Conservation (phyloP, 768 basidiomycete species). For the Lentinula guzmanii region DNA sequence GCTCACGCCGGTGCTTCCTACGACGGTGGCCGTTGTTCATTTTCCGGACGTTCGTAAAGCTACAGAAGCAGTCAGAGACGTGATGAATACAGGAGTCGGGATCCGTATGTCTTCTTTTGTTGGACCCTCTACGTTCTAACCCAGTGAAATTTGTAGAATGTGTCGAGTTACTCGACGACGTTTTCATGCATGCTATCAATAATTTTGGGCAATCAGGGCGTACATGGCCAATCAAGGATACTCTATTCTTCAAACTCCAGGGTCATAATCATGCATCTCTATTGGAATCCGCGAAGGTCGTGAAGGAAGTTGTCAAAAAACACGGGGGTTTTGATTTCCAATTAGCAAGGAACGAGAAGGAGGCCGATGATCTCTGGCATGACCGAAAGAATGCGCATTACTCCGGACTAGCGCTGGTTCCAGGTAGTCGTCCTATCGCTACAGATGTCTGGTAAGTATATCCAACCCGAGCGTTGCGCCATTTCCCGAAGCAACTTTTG, state of each 20-base stretch:
- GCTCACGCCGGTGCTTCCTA: constrained; percentile 76
- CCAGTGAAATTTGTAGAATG: constrained; percentile 47
- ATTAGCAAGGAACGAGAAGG: constrained; percentile 55
- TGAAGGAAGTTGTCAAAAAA: constrained; percentile 50
- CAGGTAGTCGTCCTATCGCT: constrained; percentile 53
- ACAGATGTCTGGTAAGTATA: constrained; percentile 68
- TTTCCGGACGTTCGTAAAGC: constrained; percentile 75
- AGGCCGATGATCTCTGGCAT: constrained; percentile 70
- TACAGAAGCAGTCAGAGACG: constrained; percentile 67
- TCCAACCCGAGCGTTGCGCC: too few relatives aligned
- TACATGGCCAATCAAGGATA: constrained; percentile 59
- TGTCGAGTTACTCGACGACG: constrained; percentile 74
- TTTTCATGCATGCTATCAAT: constrained; percentile 61
- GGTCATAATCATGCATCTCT: constrained; percentile 56
- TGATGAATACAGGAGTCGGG: constrained; percentile 65
- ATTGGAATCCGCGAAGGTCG: constrained; percentile 54
- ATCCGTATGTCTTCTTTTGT: constrained; percentile 50
- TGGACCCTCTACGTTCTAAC: background rate
- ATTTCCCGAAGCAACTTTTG: constrained; percentile 4
- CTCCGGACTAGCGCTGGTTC: constrained; percentile 48
- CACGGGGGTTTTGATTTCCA: constrained; percentile 66
- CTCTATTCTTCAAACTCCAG: constrained; percentile 86
- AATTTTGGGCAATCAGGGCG: constrained; percentile 44
- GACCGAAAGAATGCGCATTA: constrained; percentile 65
- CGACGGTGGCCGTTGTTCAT: constrained; percentile 75